Evolutionary conservation across 108 stramenopile genomes (phyloP).

Genomic region (Fragilaria radians): DNA sequence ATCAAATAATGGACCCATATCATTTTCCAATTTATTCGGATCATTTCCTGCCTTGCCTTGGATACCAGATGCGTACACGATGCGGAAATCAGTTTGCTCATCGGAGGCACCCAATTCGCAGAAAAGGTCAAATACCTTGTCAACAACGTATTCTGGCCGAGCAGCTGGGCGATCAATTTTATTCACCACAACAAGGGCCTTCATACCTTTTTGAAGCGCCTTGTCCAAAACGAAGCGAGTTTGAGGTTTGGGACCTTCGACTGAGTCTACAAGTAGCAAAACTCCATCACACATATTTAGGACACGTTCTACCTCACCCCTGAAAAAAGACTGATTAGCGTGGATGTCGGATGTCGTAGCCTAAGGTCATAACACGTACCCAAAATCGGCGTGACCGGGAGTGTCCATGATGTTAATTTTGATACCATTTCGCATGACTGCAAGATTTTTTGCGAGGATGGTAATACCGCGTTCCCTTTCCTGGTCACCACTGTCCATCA

Average conservation of each 20-base stretch:
- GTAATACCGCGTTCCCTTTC: slow-evolving; percentile 99
- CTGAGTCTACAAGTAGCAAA: slow-evolving; percentile 93
- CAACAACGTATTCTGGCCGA: slow-evolving; percentile 95
- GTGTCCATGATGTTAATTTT: slow-evolving; percentile 99
- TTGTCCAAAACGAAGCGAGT: slow-evolving; percentile 97
- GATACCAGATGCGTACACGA: slow-evolving; percentile 92
- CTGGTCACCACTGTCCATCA: slow-evolving; percentile 98
- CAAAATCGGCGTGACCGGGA: slow-evolving; percentile 47
- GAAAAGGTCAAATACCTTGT: slow-evolving; percentile 98
- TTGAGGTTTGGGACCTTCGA: slow-evolving; percentile 99
- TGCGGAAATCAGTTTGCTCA: slow-evolving; percentile 96
- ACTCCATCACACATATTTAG: slow-evolving; percentile 98
- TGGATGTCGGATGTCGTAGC: not conserved
- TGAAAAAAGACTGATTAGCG: slow-evolving; percentile 40
- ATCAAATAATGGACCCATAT: slow-evolving; percentile 93
- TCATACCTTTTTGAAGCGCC: slow-evolving; percentile 88
- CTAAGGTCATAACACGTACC: not conserved
- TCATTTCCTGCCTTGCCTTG: slow-evolving; percentile 86
- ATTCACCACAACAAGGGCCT: slow-evolving; percentile 97
- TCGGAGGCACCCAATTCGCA: slow-evolving; percentile 94
- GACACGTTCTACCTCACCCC: slow-evolving; percentile 98
- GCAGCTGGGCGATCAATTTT: slow-evolving; percentile 98
- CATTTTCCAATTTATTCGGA: slow-evolving; percentile 62
- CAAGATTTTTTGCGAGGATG: slow-evolving; percentile 96
- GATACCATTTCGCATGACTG: slow-evolving; percentile 85